Conservation (phyloP, 164 flowering plant species). For the Annona squamosa region DNA sequence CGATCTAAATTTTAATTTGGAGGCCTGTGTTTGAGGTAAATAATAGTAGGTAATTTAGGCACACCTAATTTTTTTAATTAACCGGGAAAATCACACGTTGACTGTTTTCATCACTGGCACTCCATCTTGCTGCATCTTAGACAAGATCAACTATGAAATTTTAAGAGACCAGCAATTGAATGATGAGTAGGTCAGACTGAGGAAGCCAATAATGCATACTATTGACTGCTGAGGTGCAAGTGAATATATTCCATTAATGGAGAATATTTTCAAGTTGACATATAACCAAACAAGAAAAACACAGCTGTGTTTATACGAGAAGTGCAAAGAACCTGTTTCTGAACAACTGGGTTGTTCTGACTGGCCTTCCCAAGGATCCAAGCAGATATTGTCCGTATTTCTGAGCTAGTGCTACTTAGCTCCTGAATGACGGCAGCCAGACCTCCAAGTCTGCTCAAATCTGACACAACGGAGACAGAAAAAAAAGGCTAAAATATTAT, state of each 20-base stretch:
- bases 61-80: no score
- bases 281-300: neutral
- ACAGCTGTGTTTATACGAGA: neutral
- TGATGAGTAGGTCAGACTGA: neutral
- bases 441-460: conserved; percentile 81
- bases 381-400: conserved; percentile 60
- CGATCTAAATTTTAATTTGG: no score
- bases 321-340: conserved; percentile 50
- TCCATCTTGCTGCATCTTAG: no score
- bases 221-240: neutral
- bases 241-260: neutral
- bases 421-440: conserved; percentile 44
- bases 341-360: conserved; percentile 82
- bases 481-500: neutral
- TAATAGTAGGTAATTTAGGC: no score
- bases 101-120: no score
- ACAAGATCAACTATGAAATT: no score
- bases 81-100: no score
- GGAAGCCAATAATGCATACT: neutral
- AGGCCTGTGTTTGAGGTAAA: no score
- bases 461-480: conserved; percentile 26
- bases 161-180: neutral
- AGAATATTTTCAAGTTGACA: neutral
- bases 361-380: conserved; percentile 92
- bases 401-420: conserved; percentile 48